phyloP scores from a whole-genome alignment of 768 basidiomycete species.

The Phanerodontia chrysosporium region DNA sequence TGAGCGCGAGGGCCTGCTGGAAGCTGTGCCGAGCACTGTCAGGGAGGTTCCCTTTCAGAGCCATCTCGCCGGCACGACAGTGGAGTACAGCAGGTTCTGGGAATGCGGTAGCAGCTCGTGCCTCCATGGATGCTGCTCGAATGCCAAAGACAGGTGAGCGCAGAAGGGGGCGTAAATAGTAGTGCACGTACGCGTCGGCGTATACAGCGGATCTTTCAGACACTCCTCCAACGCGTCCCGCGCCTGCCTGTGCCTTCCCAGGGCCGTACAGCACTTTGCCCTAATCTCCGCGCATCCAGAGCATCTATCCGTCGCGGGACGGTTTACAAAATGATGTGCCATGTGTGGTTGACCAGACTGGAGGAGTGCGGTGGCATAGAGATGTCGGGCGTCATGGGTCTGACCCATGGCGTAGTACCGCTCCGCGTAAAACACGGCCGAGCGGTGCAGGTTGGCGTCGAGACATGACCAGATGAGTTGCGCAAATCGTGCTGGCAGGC shows the following conservation, averaged over 20 bases:
- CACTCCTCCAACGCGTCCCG: constrained; percentile 65
- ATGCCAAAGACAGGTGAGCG: too few species aligned
- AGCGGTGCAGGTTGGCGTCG: constrained; percentile 71
- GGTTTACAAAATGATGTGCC: constrained; percentile 65
- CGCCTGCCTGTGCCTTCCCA: constrained; percentile 77
- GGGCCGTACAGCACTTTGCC: constrained; percentile 63
- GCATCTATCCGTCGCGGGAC: constrained; percentile 57
- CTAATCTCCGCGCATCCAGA: constrained; percentile 77
- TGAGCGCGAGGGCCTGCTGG: constrained; percentile 61
- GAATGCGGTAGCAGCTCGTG: constrained; percentile 51
- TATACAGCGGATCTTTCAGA: constrained; percentile 46
- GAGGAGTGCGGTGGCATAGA: constrained; percentile 77
- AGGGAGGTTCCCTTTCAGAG: constrained; percentile 73
- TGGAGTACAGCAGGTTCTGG: constrained; percentile 71
- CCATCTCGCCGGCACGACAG: constrained; percentile 74
- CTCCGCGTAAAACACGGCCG: constrained; percentile 89
- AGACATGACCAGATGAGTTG: constrained; percentile 80
- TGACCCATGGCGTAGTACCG: constrained; percentile 70
- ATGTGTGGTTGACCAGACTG: constrained; percentile 69
- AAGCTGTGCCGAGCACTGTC: constrained; percentile 72
- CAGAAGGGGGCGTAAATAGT: too few species aligned
- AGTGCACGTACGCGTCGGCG: constrained; percentile 51
- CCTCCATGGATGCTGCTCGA: constrained; percentile 53
- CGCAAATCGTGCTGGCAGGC: constrained; percentile 66
- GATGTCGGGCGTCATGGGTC: constrained; percentile 79